Base-by-base conservation (phyloP, 2,329 filamentous ascomycete species). In the Calonectria pauciramosa region DNA sequence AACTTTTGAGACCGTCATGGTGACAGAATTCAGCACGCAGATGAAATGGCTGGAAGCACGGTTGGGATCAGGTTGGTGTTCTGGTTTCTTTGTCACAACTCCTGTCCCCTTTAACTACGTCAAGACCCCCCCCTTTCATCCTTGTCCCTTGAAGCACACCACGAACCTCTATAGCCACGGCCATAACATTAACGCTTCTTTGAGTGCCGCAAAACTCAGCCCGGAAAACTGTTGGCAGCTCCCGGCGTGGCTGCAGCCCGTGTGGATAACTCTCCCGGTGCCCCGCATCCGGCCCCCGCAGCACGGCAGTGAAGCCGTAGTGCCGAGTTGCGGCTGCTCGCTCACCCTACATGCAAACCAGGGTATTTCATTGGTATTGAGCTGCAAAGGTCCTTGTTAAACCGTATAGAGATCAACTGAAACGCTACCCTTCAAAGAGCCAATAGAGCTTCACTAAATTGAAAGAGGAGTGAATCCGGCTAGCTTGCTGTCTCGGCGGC, bases 151-250 rank as follows among this genome's bases (percentile, higher is more conserved):
- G 3, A 60, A 60, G 16, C 9, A 30, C 30, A 41, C 20, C 54
- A 16, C 28, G 14, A 5, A 16, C 3, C 8, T 9, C 16, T 28
- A 23, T 13, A 63, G 16, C 34, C 34, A 20, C 13, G n/a, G 6
- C 34, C 56, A 41, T 28, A 13, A 13, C 38, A 41, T 34, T 13
- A 41, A 26, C 16, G 13, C 23, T 63, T 28, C 6, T 20, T 38
- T 16, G 10, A 20, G 34, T 20, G 14, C 34, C 16, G 34, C 38
- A 23, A 41, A 41, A 36, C 6, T 1, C 36, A 64, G 26, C 60
- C 47, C 68, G 68, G 68, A 71, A 66, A 71, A 71, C 68, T 56
- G 68, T 71, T 66, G 30, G 68, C 60, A 66, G 49, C 41, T 47
- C 23, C 56, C 28, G 23, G 30, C 52, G 16, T 18, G 38, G 66